These are phyloP conservation scores for Kwoniella mangroviensis DNA, from an alignment of 768 basidiomycete species.

Conservation along the genomic window DNA sequence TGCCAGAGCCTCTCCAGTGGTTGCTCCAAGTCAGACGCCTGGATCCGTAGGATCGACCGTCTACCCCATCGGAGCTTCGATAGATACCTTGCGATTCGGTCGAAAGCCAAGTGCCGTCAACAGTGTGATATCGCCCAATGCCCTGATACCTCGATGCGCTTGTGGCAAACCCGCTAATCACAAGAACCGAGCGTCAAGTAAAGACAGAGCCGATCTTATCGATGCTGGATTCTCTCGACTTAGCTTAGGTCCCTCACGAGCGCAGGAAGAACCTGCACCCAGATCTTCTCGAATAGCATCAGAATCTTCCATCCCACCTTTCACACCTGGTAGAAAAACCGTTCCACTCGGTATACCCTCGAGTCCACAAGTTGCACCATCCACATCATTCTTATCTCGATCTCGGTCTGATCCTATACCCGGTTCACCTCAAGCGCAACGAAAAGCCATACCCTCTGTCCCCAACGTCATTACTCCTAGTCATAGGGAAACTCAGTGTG, in stretches of 20 bases:
- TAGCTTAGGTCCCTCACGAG: constrained; percentile 37
- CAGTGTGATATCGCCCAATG: constrained; percentile 54
- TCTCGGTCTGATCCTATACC: constrained; percentile 48
- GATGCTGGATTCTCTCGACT: constrained; percentile 44
- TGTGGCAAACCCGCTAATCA: constrained; percentile 49
- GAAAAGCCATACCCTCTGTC: constrained; percentile 1
- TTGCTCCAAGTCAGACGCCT: constrained; percentile 23
- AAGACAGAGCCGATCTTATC: constrained; percentile 33
- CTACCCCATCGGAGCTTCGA: constrained; percentile 37
- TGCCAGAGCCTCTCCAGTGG: constrained; percentile 22
- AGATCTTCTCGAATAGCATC: constrained; percentile 35
- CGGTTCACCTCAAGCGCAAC: constrained; percentile 10
- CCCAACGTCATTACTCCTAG: constrained; percentile 30
- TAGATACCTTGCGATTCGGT: constrained; percentile 56
- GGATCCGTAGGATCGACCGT: constrained; percentile 34
- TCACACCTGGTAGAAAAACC: constrained; percentile 7
- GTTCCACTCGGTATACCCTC: constrained; percentile 19
- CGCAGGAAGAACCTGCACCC: constrained; percentile 3
- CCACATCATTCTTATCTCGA: constrained; percentile 41
- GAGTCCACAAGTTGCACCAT: constrained; percentile 17
- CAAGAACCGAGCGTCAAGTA: constrained; percentile 25
- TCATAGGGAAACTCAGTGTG: neutral
- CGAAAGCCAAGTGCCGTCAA: constrained; percentile 53
- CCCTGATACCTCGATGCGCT: constrained; percentile 48
- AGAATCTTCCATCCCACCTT: constrained; percentile 26